Conservation (phyloP, 768 basidiomycete species). For the Trametes sanguinea region DNA sequence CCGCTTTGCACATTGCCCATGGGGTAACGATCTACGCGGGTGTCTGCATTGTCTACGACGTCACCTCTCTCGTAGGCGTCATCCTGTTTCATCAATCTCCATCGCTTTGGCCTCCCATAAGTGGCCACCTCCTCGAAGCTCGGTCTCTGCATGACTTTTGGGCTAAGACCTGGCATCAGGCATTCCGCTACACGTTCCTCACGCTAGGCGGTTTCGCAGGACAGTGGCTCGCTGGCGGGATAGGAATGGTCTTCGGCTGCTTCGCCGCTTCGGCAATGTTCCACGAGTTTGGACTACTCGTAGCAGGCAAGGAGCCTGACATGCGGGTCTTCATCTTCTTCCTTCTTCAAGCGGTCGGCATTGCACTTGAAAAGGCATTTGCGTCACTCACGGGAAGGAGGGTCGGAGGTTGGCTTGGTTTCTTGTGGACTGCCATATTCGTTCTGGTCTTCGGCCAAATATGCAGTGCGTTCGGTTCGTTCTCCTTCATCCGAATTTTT, state of each 20-base stretch:
- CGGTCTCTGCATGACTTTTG: constrained; percentile 74
- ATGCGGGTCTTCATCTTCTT: constrained; percentile 64
- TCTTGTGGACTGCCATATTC: constrained; percentile 68
- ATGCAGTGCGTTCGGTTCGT: not conserved
- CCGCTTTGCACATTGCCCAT: constrained; percentile 61
- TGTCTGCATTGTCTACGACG: constrained; percentile 65
- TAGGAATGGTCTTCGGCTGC: constrained; percentile 69
- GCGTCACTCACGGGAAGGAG: constrained; percentile 53
- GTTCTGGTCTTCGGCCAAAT: constrained; percentile 66
- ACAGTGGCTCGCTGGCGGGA: constrained; percentile 48
- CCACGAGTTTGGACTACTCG: constrained; percentile 68
- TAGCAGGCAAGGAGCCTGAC: constrained; percentile 63
- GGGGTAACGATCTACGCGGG: constrained; percentile 63
- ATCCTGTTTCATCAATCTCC: constrained; percentile 52
- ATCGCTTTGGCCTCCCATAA: constrained; percentile 69
- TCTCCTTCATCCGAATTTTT: not conserved
- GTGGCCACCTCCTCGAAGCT: constrained; percentile 65
- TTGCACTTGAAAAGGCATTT: constrained; percentile 68
- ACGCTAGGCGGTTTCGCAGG: constrained; percentile 72
- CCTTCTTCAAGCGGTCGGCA: constrained; percentile 60
- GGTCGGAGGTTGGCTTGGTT: constrained; percentile 60
- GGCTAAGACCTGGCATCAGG: constrained; percentile 78
- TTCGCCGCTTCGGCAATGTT: constrained; percentile 77
- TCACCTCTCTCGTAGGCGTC: constrained; percentile 62
- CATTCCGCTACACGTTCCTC: constrained; percentile 70